Conservation (phyloP, 164 flowering plant genomes). For the Malania oleifera region DNA sequence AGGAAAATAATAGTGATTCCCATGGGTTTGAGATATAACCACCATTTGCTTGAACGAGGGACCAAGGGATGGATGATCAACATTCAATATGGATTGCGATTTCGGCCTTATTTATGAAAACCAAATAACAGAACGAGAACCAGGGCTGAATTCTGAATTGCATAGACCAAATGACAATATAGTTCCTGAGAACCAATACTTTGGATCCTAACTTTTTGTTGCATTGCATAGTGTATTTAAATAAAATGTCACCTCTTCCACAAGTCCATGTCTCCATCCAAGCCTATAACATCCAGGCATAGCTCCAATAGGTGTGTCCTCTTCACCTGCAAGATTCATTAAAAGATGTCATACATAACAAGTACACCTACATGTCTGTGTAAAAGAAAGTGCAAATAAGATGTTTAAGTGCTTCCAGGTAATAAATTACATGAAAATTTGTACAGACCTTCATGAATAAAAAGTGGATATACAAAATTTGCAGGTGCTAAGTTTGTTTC, state of each 20-base stretch:
- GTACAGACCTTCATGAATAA: conserved; percentile 90
- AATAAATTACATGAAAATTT: neutral
- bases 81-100: too few species aligned
- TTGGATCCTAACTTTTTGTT: neutral
- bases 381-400: neutral
- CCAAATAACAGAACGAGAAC: too few species aligned
- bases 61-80: too few species aligned
- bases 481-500: conserved; percentile 81
- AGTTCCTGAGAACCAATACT: neutral
- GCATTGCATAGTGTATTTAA: neutral
- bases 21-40: too few species aligned
- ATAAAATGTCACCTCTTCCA: conserved; percentile 61
- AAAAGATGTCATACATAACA: conserved; percentile 1
- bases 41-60: too few species aligned
- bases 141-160: too few species aligned
- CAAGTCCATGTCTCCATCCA: conserved; percentile 97
- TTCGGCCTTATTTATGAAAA: too few species aligned
- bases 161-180: too few species aligned
- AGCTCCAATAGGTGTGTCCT: conserved; percentile 96
- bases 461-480: conserved; percentile 88
- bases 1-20: too few species aligned
- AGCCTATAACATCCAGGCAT: conserved; percentile 99
- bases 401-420: neutral
- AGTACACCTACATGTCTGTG: neutral
- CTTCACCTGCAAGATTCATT: conserved; percentile 59